Conservation (phyloP, 1,284 basidiomycete species). For the Kwoniella shivajii region DNA sequence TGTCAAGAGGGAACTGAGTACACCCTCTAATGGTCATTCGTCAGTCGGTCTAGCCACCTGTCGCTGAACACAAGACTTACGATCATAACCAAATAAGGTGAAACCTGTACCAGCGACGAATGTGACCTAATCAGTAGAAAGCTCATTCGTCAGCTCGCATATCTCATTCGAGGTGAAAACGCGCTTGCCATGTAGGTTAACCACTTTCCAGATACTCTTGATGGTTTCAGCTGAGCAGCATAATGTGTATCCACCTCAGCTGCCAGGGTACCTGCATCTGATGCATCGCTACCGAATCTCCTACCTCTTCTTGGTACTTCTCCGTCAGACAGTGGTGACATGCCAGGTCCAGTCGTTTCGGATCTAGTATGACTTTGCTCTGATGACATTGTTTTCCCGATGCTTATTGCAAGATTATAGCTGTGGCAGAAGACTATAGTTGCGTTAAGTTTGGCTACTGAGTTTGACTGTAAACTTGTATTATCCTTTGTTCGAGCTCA, state of each 20-base stretch:
- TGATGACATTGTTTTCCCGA: no score
- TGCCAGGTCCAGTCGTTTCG: no score
- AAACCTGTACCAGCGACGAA: slow-evolving; percentile 48
- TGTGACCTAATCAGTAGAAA: slow-evolving; percentile 27
- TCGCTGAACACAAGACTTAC: slow-evolving; percentile 20
- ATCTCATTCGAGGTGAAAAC: not conserved
- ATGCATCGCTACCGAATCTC: not conserved
- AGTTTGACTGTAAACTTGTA: no score
- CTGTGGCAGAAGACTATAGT: no score
- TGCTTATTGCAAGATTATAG: no score
- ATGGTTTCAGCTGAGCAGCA: slow-evolving; percentile 13
- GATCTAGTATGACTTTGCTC: no score
- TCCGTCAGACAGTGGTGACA: no score
- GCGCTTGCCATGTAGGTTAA: slow-evolving; percentile 48
- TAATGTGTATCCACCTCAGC: slow-evolving; percentile 4
- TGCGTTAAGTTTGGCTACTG: no score
- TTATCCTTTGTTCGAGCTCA: no score
- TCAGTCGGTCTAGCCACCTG: not conserved
- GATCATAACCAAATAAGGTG: slow-evolving; percentile 39
- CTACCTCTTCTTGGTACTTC: no score
- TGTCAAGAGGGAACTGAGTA: slow-evolving; percentile 52
- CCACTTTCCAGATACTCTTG: slow-evolving; percentile 9
- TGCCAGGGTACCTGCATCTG: not conserved
- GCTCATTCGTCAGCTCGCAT: not conserved
- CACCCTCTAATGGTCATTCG: slow-evolving; percentile 22